Evolutionary conservation across 2,329 filamentous ascomycete species (phyloP).

Genomic region (Thyridium curvatum): DNA sequence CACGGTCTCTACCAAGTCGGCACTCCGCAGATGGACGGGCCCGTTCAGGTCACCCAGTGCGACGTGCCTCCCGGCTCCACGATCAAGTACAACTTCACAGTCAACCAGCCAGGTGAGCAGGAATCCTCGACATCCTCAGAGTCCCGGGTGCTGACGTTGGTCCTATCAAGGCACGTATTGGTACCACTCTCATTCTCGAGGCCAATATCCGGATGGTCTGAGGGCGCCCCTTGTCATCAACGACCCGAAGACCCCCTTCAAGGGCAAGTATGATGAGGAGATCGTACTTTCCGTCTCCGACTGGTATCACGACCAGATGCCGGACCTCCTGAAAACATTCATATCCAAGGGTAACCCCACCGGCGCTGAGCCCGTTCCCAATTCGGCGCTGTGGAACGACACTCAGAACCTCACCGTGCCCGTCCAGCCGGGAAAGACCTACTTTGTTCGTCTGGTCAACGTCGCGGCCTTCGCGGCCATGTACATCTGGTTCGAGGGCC

Average conservation of each 20-base stretch:
- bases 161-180: constrained; percentile 71
- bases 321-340: constrained; percentile 38
- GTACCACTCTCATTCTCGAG: constrained; percentile 67
- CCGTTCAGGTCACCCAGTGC: constrained; percentile 60
- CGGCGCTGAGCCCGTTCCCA: constrained; percentile 59
- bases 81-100: constrained; percentile 66
- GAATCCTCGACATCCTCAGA: too few relatives aligned
- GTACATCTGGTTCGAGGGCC: constrained; percentile 61
- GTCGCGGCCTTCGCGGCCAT: constrained; percentile 65
- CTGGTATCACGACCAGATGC: constrained; percentile 61
- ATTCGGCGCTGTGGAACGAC: constrained; percentile 67
- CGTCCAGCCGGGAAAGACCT: constrained; percentile 63
- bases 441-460: constrained; percentile 67
- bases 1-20: constrained; percentile 67
- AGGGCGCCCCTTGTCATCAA: constrained; percentile 59
- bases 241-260: constrained; percentile 54
- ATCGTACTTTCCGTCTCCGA: constrained; percentile 60
- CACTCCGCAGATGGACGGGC: constrained; percentile 66
- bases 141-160: too few relatives aligned
- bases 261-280: constrained; percentile 54
- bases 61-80: constrained; percentile 55
- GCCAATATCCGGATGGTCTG: constrained; percentile 66
- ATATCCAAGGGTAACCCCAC: constrained; percentile 48
- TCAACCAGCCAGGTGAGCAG: constrained; percentile 22
- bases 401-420: constrained; percentile 51